phyloP scores from a whole-genome alignment of 106 monocot genomes.

The Apostasia ramifera region DNA sequence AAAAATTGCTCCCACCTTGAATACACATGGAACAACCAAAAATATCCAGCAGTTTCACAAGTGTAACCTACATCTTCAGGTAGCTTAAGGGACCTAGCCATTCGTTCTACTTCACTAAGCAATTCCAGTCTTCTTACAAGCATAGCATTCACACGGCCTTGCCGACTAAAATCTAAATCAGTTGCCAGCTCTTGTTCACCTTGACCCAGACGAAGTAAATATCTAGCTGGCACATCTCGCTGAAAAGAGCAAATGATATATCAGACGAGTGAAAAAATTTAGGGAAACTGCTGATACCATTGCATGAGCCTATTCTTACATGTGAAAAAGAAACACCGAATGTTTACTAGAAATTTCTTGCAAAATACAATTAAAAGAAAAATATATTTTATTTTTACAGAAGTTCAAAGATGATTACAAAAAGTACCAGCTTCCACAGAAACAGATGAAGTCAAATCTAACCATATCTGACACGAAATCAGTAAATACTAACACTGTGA shows the following conservation, averaged over 20 bases:
- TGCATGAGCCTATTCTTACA: background rate
- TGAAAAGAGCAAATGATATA: constrained; percentile 14
- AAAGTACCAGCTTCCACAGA: no score
- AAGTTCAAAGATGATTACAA: no score
- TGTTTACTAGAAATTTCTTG: no score
- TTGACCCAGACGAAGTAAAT: constrained; percentile 95
- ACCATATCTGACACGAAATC: no score
- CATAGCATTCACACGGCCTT: constrained; percentile 98
- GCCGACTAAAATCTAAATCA: constrained; percentile 97
- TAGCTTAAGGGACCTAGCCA: constrained; percentile 81
- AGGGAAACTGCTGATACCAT: background rate
- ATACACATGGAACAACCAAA: constrained; percentile 96
- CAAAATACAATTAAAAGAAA: no score
- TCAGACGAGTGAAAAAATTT: background rate
- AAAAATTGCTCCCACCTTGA: constrained; percentile 98
- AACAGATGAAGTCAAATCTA: no score
- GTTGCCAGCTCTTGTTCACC: constrained; percentile 99
- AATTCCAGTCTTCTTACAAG: constrained; percentile 88
- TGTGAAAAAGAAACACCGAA: no score
- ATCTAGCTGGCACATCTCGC: constrained; percentile 98
- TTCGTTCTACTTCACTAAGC: constrained; percentile 79
- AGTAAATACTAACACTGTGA: no score
- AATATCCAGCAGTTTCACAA: constrained; percentile 97
- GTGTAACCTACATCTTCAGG: constrained; percentile 97
- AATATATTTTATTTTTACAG: no score